These are phyloP conservation scores for Stramenopiles sp. DNA, from an alignment of 352 stramenopile genomes.

Conservation along the genomic window DNA sequence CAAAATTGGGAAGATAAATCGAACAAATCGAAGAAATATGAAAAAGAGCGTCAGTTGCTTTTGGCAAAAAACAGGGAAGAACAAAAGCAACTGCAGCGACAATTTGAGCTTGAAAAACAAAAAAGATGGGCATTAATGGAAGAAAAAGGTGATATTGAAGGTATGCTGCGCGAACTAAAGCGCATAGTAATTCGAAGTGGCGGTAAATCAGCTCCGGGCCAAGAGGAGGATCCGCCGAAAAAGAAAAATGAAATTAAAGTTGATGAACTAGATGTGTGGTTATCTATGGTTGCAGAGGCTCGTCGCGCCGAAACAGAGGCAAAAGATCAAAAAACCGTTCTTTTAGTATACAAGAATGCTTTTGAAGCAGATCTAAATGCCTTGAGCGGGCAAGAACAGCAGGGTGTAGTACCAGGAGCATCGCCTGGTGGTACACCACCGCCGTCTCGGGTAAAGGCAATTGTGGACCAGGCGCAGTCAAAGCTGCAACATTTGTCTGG, in stretches of 20 bases:
- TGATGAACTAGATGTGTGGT: not conserved
- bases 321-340: not conserved
- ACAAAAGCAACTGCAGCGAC: not conserved
- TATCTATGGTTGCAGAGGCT: not conserved
- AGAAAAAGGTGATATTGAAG: not conserved
- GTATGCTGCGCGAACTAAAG: not conserved
- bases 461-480: not conserved
- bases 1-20: not conserved
- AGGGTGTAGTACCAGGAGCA: not conserved
- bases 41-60: not conserved
- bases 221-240: not conserved
- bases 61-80: not conserved
- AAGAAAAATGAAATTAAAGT: not conserved
- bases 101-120: not conserved
- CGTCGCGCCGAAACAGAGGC: not conserved
- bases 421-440: not conserved
- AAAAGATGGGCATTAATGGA: not conserved
- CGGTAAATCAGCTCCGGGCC: not conserved
- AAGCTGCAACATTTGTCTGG: not conserved
- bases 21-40: not conserved
- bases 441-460: not conserved
- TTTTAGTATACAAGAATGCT: not conserved
- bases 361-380: not conserved
- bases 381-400: not conserved
- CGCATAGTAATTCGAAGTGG: not conserved